Evolutionary conservation across 2,329 filamentous ascomycete genomes (phyloP), one percentile per base, ranked within the genome.

Genomic region (Thyridium curvatum): DNA sequence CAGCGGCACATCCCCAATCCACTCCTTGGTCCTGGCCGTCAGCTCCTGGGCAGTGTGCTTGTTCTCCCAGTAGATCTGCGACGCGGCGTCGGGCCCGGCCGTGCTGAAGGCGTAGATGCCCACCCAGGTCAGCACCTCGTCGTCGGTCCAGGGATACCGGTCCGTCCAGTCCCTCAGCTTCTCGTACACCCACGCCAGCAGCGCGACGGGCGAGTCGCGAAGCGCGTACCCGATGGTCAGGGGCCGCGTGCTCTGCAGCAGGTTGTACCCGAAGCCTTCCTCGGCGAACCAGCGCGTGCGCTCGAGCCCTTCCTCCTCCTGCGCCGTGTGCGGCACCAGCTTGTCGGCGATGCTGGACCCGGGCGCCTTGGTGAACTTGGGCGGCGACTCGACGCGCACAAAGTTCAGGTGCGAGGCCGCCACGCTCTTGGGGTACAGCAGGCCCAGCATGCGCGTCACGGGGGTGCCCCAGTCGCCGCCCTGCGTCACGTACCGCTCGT

Each of bases 121-220:
- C 1, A 89, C 61, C 86, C 84, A 91, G 0, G 79, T 86, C 18
- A 86, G 61, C 8, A 90, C 71, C 60, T 90, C 84, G 39, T 89
- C 83, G 44, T 87, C 80, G 0, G 77, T 82, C 84, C 84, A 90
- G 0, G 73, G 64, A 52, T 88, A 88, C 1, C 49, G 51, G 50
- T 90, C 84, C 0, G 79, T 80, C 86, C 85, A 91, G 49, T 85
- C 80, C 47, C 82, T 77, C 30, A 91, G 62, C 55, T 91, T 91
- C 60, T 91, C 86, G 47, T 85, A 85, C 28, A 91, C 79, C 86
- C 86, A 93, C 0, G 83, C 77, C 2, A 91, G 65, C 3, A 88
- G 62, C 0, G 74, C 83, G 0, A 86, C 74, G 0, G 86, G 86
- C 7, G 74, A 81, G 53, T 89, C 84, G 1, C 75, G 69, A 3